Percentiles rank a stretch among this genome's conserved stretches.
phyloP scores from a whole-genome alignment of 306 rosid species.

The Betula pendula region DNA sequence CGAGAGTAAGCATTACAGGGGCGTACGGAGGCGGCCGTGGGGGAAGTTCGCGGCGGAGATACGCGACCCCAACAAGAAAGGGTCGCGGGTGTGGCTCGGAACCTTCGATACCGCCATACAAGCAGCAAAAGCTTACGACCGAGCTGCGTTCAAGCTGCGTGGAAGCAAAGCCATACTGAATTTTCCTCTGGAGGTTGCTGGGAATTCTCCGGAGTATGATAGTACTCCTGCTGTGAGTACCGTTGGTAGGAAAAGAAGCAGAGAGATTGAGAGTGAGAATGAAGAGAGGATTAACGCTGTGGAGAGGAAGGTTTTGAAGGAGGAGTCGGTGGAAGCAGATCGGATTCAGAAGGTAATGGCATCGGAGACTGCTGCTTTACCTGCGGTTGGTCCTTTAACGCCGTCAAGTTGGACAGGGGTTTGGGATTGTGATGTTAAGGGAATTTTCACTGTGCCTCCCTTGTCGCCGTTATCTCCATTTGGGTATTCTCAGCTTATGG shows the following conservation, averaged over 20 bases:
- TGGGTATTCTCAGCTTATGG: slow-evolving; percentile 39
- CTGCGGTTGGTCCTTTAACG: slow-evolving; percentile 34
- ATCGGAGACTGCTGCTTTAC: slow-evolving; percentile 12
- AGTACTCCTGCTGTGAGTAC: background rate
- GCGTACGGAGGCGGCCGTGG: slow-evolving; percentile 55
- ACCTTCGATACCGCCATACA: slow-evolving; percentile 53
- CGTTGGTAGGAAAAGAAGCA: slow-evolving; percentile 30
- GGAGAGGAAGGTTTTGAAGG: slow-evolving; percentile 22
- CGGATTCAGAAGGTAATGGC: background rate
- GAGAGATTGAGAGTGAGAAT: slow-evolving; percentile 15
- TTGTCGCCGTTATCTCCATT: slow-evolving; percentile 52
- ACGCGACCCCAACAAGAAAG: slow-evolving; percentile 47
- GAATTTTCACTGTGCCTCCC: slow-evolving; percentile 53
- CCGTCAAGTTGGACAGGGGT: slow-evolving; percentile 51
- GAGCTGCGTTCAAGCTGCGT: slow-evolving; percentile 53
- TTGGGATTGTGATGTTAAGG: slow-evolving; percentile 51
- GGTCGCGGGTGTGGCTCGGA: slow-evolving; percentile 61
- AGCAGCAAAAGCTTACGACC: slow-evolving; percentile 55
- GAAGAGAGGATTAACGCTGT: background rate
- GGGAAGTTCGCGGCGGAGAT: slow-evolving; percentile 60
- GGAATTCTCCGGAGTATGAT: background rate
- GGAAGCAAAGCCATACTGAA: slow-evolving; percentile 56
- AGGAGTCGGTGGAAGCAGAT: background rate
- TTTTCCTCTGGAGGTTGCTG: slow-evolving; percentile 48
- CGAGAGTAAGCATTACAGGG: slow-evolving; percentile 42